A percentile compares a stretch with the other conserved stretches of the same genome.
phyloP scores from a whole-genome alignment of 75 land plant species.

The Sequoia sempervirens region DNA sequence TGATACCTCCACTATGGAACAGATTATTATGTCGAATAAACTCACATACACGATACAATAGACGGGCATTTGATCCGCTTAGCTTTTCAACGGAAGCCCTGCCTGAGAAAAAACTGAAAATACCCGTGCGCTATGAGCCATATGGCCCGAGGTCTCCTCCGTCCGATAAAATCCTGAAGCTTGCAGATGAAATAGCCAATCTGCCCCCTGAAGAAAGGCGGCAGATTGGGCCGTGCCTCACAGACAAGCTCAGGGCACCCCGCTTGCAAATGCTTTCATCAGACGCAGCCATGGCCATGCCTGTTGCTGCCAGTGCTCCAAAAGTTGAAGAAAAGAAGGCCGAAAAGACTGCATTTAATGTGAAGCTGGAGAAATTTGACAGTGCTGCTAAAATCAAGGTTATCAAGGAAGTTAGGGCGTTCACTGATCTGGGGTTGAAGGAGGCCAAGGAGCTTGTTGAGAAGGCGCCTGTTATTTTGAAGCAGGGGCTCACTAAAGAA shows the following conservation, averaged over 20 bases:
- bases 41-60: neutral
- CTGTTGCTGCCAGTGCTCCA: constrained; percentile 13
- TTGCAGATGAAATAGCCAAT: constrained; percentile 47
- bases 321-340: constrained; percentile 31
- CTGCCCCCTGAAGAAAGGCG: constrained; percentile 46
- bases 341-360: constrained; percentile 48
- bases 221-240: constrained; percentile 44
- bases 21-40: neutral
- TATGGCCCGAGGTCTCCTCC: constrained; percentile 66
- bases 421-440: constrained; percentile 48
- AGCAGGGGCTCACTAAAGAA: constrained; percentile 69
- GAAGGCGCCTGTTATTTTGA: constrained; percentile 52
- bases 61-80: neutral
- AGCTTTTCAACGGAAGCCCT: neutral
- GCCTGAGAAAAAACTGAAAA: constrained; percentile 10
- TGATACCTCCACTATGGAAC: neutral
- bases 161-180: constrained; percentile 50
- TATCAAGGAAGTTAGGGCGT: constrained; percentile 52
- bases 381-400: constrained; percentile 52
- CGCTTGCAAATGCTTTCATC: constrained; percentile 29
- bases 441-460: constrained; percentile 62
- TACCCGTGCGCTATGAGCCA: constrained; percentile 47
- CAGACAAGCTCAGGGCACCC: constrained; percentile 36
- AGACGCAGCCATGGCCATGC: constrained; percentile 27
- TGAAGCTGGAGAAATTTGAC: constrained; percentile 59